These are phyloP conservation scores for Ensete ventricosum DNA, from an alignment of 176 grass and related monocot genomes.

Conservation along the genomic window DNA sequence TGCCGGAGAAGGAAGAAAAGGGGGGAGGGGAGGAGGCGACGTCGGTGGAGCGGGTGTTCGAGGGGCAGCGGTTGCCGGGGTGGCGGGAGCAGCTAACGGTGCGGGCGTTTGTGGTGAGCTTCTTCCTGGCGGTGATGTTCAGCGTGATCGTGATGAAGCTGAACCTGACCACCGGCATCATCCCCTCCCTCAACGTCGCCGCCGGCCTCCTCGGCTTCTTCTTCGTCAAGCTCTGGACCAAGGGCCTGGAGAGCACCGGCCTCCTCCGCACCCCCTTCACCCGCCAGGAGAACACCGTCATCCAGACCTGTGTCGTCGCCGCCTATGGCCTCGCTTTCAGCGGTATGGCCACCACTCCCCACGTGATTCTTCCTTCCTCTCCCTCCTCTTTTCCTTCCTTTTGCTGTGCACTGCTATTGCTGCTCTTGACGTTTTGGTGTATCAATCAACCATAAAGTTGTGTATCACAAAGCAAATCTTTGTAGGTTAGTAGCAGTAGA, in stretches of 20 bases:
- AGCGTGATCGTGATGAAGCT: slow-evolving; percentile 25
- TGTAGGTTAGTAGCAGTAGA: too few relatives aligned
- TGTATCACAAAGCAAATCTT: too few relatives aligned
- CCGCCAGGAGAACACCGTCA: slow-evolving; percentile 36
- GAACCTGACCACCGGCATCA: neutral
- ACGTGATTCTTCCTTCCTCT: neutral
- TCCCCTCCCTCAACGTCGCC: too few relatives aligned
- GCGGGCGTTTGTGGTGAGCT: slow-evolving; percentile 19
- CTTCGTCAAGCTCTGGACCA: too few relatives aligned
- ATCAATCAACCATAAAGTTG: too few relatives aligned
- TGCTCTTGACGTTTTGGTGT: too few relatives aligned
- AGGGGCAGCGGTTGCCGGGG: neutral
- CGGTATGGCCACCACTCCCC: slow-evolving; percentile 13
- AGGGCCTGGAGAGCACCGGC: neutral
- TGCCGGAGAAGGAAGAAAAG: slow-evolving; percentile 6
- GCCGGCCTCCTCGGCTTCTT: too few relatives aligned
- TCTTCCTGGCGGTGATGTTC: slow-evolving; percentile 18
- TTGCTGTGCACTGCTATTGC: neutral
- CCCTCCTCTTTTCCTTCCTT: slow-evolving; percentile 1
- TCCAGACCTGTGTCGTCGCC: slow-evolving; percentile 33
- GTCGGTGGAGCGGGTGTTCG: too few relatives aligned
- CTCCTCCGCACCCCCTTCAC: slow-evolving; percentile 29
- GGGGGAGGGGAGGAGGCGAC: slow-evolving; percentile 15
- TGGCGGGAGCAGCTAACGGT: slow-evolving; percentile 22
- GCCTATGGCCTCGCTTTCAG: slow-evolving; percentile 24